These are phyloP conservation scores for Daldinia concentrica DNA, from an alignment of 495 filamentous ascomycete species.

Conservation along the genomic window DNA sequence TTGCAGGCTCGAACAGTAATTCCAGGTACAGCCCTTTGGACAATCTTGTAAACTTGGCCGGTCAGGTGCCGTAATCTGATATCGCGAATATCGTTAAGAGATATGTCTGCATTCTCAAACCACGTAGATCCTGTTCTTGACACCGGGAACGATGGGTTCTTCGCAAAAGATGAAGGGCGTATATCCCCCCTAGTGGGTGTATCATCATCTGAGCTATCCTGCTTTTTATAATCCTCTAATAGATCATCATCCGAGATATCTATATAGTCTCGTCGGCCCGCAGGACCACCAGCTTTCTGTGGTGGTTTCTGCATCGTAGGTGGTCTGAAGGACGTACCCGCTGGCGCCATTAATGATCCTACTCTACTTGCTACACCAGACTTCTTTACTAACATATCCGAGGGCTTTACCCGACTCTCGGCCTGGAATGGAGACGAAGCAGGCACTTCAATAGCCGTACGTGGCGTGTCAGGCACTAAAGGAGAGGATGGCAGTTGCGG, in stretches of 20 bases:
- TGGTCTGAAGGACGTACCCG: slow-evolving; percentile 75
- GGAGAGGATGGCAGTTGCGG: slow-evolving; percentile 44
- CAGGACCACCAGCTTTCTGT: slow-evolving; percentile 15
- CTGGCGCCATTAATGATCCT: slow-evolving; percentile 75
- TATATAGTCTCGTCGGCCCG: slow-evolving; percentile 46
- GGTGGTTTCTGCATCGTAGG: slow-evolving; percentile 50
- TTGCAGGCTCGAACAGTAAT: slow-evolving; percentile 42
- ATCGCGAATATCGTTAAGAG: slow-evolving; percentile 44
- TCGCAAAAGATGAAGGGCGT: slow-evolving; percentile 70
- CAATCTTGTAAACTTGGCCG: slow-evolving; percentile 44
- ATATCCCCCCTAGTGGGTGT: slow-evolving; percentile 67
- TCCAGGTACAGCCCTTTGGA: slow-evolving; percentile 29
- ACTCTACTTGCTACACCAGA: slow-evolving; percentile 48
- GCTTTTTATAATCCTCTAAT: slow-evolving; percentile 50
- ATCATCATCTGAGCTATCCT: slow-evolving; percentile 57
- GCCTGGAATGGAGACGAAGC: slow-evolving; percentile 77
- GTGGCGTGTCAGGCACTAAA: slow-evolving; percentile 52
- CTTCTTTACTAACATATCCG: slow-evolving; percentile 31
- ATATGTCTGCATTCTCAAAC: slow-evolving; percentile 27
- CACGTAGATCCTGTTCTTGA: slow-evolving; percentile 22
- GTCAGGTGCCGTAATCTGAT: slow-evolving; percentile 42
- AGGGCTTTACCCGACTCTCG: slow-evolving; percentile 33
- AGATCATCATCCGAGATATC: slow-evolving; percentile 58
- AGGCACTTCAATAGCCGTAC: slow-evolving; percentile 74
- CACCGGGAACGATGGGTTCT: slow-evolving; percentile 10